A percentile compares a stretch with the other conserved stretches of the same genome.
phyloP scores from a whole-genome alignment of 768 basidiomycete species.

The Mycena olivaceomarginata region DNA sequence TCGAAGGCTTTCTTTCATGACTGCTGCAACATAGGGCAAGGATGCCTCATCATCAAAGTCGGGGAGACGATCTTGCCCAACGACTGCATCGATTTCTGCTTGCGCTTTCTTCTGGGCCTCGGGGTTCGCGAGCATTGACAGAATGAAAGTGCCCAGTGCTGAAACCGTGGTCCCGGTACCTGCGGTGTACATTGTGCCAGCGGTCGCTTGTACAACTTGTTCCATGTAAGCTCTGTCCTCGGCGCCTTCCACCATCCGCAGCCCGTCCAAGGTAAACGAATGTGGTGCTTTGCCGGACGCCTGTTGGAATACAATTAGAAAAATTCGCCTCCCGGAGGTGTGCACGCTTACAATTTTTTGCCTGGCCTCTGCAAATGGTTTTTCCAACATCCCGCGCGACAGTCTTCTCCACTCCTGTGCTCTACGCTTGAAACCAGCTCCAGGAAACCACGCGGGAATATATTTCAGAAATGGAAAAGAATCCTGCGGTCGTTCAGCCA shows the following conservation, averaged over 20 bases:
- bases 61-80: conserved; percentile 58
- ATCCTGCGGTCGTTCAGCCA: conserved; percentile 48
- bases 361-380: conserved; percentile 61
- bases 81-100: conserved; percentile 59
- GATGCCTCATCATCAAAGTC: conserved; percentile 53
- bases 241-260: conserved; percentile 9
- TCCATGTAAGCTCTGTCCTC: conserved; percentile 29
- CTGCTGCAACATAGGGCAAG: conserved; percentile 59
- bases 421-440: conserved; percentile 64
- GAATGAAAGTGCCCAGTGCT: conserved; percentile 56
- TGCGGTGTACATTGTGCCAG: conserved; percentile 40
- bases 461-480: conserved; percentile 57
- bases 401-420: conserved; percentile 58
- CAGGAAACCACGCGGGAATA: conserved; percentile 62
- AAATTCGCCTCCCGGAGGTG: not conserved
- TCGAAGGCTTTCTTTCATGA: conserved; percentile 60
- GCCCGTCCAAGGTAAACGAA: conserved; percentile 30
- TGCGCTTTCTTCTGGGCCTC: conserved; percentile 59
- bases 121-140: conserved; percentile 61
- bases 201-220: conserved; percentile 19
- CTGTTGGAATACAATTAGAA: conserved; percentile 40
- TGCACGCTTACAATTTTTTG: conserved; percentile 53
- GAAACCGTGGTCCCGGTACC: conserved; percentile 60
- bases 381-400: conserved; percentile 59
- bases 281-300: conserved; percentile 26